Evolutionary conservation across 495 filamentous ascomycete species (phyloP), one percentile per base, ranked within the genome.

Genomic region (Staphylotrichum tortipilum): DNA sequence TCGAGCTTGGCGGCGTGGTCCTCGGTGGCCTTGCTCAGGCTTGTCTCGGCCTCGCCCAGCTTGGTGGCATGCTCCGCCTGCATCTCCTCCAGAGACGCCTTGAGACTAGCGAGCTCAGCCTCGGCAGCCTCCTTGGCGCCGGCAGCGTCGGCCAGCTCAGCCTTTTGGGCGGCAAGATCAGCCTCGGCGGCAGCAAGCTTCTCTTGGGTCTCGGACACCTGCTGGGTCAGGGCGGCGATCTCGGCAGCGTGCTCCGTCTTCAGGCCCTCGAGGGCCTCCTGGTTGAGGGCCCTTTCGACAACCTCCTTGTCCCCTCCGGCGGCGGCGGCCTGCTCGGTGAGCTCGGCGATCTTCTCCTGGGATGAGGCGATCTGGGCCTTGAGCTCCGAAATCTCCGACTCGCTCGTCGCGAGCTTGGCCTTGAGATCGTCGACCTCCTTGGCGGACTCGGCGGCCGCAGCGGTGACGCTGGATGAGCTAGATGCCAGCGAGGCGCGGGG

Each of bases 341-440:
- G 64, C 46, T 70, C 65, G 5, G 62, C 31, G 24, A 75, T 66
- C 53, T 66, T 75, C 23, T 60, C 68, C 44, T 70, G 58, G 7
- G 67, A 73, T 8, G 71, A 58, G 23, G 69, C 55, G 8, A 80
- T 68, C 44, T 78, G 68, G 9, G 64, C 59, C 53, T 75, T 68
- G 31, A 76, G 68, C 22, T 75, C 71, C 0, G 68, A 64, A 7
- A 78, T 68, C 54, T 78, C 75, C 8, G 68, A 50, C 56, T 75
- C 69, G 39, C 63, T 68, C 22, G 63, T 54, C 23, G 55, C 56
- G 47, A 78, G 65, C 59, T 78, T 77, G 9, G 62, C 54, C 58
- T 76, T 80, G 24, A 80, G 59, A 22, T 74, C 72, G 6, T 76
- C 77, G 7, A 74, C 57, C 44, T 76, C 73, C 56, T 73, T 78